Conservation (phyloP, 225 moss, liverwort and hornwort species). For the Pseudoscleropodium purum region DNA sequence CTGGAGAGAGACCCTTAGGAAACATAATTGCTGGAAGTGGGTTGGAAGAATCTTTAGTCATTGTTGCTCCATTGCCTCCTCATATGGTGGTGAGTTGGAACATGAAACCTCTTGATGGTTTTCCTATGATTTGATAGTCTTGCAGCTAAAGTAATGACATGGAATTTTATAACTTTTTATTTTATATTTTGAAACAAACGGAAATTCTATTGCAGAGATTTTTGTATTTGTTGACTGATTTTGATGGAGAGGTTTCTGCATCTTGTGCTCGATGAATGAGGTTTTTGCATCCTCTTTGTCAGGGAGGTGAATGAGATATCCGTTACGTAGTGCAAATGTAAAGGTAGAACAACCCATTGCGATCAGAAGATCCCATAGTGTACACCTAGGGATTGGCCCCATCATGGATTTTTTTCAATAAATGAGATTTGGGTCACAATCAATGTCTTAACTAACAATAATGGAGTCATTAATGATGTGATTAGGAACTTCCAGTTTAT, state of each 20-base stretch:
- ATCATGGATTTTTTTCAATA: too few relatives aligned
- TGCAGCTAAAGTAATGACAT: background rate
- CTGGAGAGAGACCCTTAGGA: background rate
- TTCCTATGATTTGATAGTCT: conserved; percentile 17
- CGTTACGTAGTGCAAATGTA: background rate
- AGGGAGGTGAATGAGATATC: background rate
- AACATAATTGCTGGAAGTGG: background rate
- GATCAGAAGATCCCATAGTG: too few relatives aligned
- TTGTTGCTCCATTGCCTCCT: conserved; percentile 65
- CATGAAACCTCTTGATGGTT: conserved; percentile 14
- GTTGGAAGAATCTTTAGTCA: conserved; percentile 15
- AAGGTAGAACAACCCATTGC: too few relatives aligned
- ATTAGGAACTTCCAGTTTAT: too few relatives aligned
- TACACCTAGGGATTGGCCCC: too few relatives aligned
- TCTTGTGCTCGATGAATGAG: background rate
- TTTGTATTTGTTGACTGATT: background rate
- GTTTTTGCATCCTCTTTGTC: background rate
- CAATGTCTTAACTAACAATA: too few relatives aligned
- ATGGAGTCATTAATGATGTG: too few relatives aligned
- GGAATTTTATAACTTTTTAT: background rate
- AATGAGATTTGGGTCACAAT: too few relatives aligned
- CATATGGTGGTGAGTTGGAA: conserved; percentile 76
- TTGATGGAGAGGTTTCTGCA: background rate
- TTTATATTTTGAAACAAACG: background rate
- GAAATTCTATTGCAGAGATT: background rate